Evolutionary conservation across 2,329 filamentous ascomycete genomes (phyloP).

Genomic region (Annulohypoxylon truncatum): DNA sequence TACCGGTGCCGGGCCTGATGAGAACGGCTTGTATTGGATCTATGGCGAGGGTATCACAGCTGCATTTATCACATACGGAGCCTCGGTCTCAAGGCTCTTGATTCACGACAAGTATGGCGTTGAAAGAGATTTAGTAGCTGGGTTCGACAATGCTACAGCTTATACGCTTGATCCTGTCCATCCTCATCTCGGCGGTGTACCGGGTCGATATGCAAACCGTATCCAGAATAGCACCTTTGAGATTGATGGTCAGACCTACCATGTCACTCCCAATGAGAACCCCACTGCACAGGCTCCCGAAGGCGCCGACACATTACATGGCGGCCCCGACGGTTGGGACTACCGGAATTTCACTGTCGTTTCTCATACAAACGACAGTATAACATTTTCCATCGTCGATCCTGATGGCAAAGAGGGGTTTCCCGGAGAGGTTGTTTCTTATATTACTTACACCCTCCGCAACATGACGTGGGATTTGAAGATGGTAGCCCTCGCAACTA

Average conservation of each 20-base stretch:
- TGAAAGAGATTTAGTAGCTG: constrained; percentile 76
- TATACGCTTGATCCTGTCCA: constrained; percentile 74
- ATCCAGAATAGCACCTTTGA: constrained; percentile 81
- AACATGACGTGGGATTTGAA: constrained; percentile 77
- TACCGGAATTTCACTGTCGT: constrained; percentile 82
- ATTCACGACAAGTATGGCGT: constrained; percentile 76
- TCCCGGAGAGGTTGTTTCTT: constrained; percentile 79
- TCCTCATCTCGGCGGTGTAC: constrained; percentile 77
- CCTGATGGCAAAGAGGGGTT: constrained; percentile 80
- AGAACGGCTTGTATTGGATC: constrained; percentile 78
- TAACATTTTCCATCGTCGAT: constrained; percentile 81
- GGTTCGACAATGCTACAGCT: constrained; percentile 80
- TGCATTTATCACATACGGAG: constrained; percentile 79
- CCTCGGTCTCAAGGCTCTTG: constrained; percentile 77
- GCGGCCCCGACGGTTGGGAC: constrained; percentile 79
- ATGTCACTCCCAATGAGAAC: constrained; percentile 73
- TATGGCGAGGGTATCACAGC: constrained; percentile 73
- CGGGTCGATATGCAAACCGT: constrained; percentile 82
- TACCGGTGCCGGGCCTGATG: constrained; percentile 58
- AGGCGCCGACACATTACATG: constrained; percentile 74
- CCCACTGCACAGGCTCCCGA: constrained; percentile 61
- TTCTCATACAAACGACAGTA: constrained; percentile 72
- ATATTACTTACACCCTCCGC: constrained; percentile 78
- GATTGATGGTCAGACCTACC: constrained; percentile 71
- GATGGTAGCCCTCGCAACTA: constrained; percentile 77